Percentiles rank a stretch among this genome's conserved stretches.
Conservation (phyloP, 1,284 basidiomycete genomes). For the Fistulinella staudtii region DNA sequence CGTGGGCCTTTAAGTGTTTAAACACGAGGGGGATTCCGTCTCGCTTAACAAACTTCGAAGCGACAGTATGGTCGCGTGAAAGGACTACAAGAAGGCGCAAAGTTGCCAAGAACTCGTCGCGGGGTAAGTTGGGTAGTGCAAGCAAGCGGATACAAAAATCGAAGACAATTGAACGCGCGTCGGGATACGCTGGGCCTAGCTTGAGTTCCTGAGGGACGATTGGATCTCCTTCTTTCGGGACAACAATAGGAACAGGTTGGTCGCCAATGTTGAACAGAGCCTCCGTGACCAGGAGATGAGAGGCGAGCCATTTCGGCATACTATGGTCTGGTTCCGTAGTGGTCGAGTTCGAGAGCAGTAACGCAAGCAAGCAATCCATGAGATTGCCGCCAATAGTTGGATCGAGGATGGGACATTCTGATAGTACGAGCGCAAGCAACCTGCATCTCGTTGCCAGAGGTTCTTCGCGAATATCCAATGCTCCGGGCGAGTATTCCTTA, state of each 20-base stretch:
- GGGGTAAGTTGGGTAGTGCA: conserved; percentile 54
- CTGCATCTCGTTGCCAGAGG: conserved; percentile 79
- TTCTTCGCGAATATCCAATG: conserved; percentile 66
- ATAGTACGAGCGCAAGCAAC: conserved; percentile 79
- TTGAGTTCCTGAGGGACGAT: conserved; percentile 48
- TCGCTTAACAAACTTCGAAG: conserved; percentile 58
- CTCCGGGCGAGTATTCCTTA: conserved; percentile 60
- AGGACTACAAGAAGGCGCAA: conserved; percentile 80
- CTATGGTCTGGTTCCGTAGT: conserved; percentile 48
- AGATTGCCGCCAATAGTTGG: conserved; percentile 49
- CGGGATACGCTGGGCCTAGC: conserved; percentile 56
- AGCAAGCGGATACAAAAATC: conserved; percentile 71
- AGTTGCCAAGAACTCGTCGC: conserved; percentile 77
- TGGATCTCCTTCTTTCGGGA: conserved; percentile 68
- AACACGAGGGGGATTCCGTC: conserved; percentile 68
- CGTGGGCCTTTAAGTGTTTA: conserved; percentile 55
- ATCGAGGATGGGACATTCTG: conserved; percentile 63
- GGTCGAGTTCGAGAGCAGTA: conserved; percentile 57
- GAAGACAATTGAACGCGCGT: conserved; percentile 67
- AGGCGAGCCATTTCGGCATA: conserved; percentile 80
- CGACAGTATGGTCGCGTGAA: conserved; percentile 64
- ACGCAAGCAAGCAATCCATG: conserved; percentile 61
- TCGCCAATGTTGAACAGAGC: conserved; percentile 75
- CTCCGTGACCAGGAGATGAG: conserved; percentile 79
- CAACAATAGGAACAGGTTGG: conserved; percentile 57